Evolutionary conservation across 1,284 basidiomycete genomes (phyloP), one percentile per base, ranked within the genome.

Genomic region (Rhodotorula sp.): DNA sequence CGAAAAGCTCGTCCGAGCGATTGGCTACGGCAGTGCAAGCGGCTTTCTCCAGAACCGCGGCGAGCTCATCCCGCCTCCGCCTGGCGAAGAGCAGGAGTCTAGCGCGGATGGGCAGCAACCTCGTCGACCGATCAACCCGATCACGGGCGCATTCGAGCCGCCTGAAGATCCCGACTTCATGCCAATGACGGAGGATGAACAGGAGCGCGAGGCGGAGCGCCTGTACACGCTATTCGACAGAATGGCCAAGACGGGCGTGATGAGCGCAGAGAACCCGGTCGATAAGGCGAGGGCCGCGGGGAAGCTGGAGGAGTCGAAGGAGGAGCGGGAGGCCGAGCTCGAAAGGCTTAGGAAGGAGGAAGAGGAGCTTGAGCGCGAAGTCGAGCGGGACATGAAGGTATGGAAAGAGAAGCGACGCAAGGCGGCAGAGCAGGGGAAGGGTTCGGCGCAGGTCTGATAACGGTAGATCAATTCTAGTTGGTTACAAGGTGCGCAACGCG

Each of bases 1-100:
- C 28, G 83, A 84, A 22, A 85, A 82, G 0, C 82, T 95, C 13
- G 86, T 87, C 11, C 84, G 86, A 9, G 87, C 89, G 62, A 86
- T 94, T 58, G 93, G 93, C 6, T 95, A 96, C 74, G 94, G 94
- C 30, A 93, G 93, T 77, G 91, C 93, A 44, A 91, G 92, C 0
- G 94, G 94, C 1, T 89, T 91, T 82, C 84, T 97, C 37, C 94
- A 92, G 82, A 87, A 90, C 77, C 92, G 92, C 77, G 92, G 92
- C 20, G 85, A 95, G 72, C 83, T 90, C 74, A 86, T 83, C 61
- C 76, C 77, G 22, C 73, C 73, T 0, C 77, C 73, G 0, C 53
- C 72, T 18, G 31, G 24, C 28, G 59, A 54, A 10, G 48, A 48
- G 13, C 28, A 52, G 15, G 67, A n/a, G 1, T 9, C 52, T 4